Conservation (phyloP, 2,329 filamentous ascomycete genomes). For the Pseudogymnoascus sp. region DNA sequence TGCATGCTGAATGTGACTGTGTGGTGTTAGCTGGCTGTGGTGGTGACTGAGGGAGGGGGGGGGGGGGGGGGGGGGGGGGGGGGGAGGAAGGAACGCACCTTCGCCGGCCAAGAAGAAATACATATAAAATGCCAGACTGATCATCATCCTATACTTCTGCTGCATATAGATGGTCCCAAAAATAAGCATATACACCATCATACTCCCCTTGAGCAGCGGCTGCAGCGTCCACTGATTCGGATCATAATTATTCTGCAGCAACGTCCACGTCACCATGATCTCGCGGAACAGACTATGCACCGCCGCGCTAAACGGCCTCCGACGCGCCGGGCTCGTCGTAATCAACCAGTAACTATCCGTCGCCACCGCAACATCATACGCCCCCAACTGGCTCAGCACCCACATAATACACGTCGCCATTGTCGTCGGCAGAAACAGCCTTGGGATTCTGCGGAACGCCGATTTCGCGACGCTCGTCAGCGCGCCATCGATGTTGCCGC, state of each 20-base stretch:
- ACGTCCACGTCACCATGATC: slow-evolving; percentile 43
- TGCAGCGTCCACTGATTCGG: slow-evolving; percentile 50
- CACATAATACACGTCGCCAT: slow-evolving; percentile 47
- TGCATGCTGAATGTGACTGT: slow-evolving; percentile 45
- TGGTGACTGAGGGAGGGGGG: too few species aligned
- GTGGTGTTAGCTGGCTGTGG: neutral
- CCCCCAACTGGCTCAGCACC: slow-evolving; percentile 46
- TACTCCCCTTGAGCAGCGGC: slow-evolving; percentile 45
- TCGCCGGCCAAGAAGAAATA: slow-evolving; percentile 34
- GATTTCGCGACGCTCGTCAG: slow-evolving; percentile 46
- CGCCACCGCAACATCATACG: slow-evolving; percentile 45
- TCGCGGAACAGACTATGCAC: slow-evolving; percentile 37
- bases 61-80: too few species aligned
- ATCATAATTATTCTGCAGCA: slow-evolving; percentile 43
- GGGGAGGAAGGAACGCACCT: neutral
- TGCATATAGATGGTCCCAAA: slow-evolving; percentile 42
- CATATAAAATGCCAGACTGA: slow-evolving; percentile 38
- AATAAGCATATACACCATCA: slow-evolving; percentile 46
- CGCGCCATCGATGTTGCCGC: slow-evolving; percentile 44
- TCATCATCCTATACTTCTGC: slow-evolving; percentile 40
- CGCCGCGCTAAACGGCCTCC: slow-evolving; percentile 33
- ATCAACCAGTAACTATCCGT: slow-evolving; percentile 52
- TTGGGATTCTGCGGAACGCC: slow-evolving; percentile 48
- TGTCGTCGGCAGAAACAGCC: slow-evolving; percentile 49
- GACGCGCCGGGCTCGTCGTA: slow-evolving; percentile 37